phyloP scores from a whole-genome alignment of 2,329 filamentous ascomycete genomes.

The Balansia obtecta region DNA sequence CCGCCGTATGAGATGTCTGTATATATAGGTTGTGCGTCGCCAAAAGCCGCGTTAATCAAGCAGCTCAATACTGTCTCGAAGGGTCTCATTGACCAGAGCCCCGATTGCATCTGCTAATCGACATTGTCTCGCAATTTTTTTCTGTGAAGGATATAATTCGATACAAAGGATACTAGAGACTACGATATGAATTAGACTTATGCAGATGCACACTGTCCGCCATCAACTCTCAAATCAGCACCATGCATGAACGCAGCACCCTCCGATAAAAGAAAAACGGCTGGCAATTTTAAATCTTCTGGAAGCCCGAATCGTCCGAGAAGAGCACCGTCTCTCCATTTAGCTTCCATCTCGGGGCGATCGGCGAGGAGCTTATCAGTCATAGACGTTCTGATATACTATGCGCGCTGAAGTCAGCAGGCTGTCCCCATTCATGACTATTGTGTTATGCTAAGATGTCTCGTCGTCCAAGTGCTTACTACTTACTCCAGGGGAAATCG shows the following conservation, averaged over 20 bases:
- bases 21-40: conserved; percentile 42
- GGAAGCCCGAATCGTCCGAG: conserved; percentile 55
- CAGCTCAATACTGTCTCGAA: conserved; percentile 31
- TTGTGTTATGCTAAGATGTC: background rate
- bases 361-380: conserved; percentile 66
- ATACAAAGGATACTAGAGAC: no score
- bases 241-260: conserved; percentile 66
- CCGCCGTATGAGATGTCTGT: conserved; percentile 35
- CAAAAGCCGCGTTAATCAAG: conserved; percentile 37
- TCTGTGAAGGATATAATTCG: no score
- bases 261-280: conserved; percentile 61
- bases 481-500: conserved; percentile 45
- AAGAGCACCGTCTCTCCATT: conserved; percentile 83
- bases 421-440: background rate
- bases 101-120: conserved; percentile 6
- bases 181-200: background rate
- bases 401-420: conserved; percentile 9
- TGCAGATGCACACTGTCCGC: conserved; percentile 39
- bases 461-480: background rate
- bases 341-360: conserved; percentile 52
- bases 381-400: conserved; percentile 72
- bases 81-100: conserved; percentile 10
- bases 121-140: no score
- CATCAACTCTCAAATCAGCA: conserved; percentile 57
- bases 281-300: conserved; percentile 59